Conservation (phyloP, 2,329 filamentous ascomycete species). For the Penicillium sp. region DNA sequence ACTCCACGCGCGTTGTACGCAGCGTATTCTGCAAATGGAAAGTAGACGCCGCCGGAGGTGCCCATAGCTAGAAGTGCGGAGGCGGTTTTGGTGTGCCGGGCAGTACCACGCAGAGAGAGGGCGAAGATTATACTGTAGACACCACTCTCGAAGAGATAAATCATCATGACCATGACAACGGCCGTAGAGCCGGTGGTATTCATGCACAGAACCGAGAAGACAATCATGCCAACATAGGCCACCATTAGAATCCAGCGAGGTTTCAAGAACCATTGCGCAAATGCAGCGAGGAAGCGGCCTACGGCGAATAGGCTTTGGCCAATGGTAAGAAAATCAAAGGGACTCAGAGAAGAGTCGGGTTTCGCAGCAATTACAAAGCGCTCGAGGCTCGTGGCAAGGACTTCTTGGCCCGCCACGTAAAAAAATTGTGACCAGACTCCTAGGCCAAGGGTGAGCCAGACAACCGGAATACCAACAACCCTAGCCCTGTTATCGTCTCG, state of each 20-base stretch:
- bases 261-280: slow-evolving; percentile 55
- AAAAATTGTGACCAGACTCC: slow-evolving; percentile 59
- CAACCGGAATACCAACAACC: slow-evolving; percentile 48
- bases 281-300: slow-evolving; percentile 59
- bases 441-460: slow-evolving; percentile 58
- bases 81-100: slow-evolving; percentile 59
- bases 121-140: slow-evolving; percentile 62
- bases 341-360: slow-evolving; percentile 31
- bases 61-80: slow-evolving; percentile 55
- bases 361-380: slow-evolving; percentile 45
- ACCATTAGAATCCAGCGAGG: slow-evolving; percentile 59
- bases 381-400: slow-evolving; percentile 51
- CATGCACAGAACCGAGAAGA: slow-evolving; percentile 56
- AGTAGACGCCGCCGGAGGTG: slow-evolving; percentile 55
- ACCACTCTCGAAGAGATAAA: slow-evolving; percentile 63
- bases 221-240: slow-evolving; percentile 55
- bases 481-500: slow-evolving; percentile 51
- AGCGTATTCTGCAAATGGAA: slow-evolving; percentile 57
- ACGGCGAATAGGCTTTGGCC: slow-evolving; percentile 60
- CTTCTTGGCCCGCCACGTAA: slow-evolving; percentile 63
- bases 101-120: slow-evolving; percentile 59
- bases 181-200: slow-evolving; percentile 46
- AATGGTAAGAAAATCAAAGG: slow-evolving; percentile 53
- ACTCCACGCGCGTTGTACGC: slow-evolving; percentile 42
- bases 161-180: slow-evolving; percentile 51